These are phyloP conservation scores for Leishmania turanica DNA, from an alignment of 208 protist genomes.

Conservation along the genomic window DNA sequence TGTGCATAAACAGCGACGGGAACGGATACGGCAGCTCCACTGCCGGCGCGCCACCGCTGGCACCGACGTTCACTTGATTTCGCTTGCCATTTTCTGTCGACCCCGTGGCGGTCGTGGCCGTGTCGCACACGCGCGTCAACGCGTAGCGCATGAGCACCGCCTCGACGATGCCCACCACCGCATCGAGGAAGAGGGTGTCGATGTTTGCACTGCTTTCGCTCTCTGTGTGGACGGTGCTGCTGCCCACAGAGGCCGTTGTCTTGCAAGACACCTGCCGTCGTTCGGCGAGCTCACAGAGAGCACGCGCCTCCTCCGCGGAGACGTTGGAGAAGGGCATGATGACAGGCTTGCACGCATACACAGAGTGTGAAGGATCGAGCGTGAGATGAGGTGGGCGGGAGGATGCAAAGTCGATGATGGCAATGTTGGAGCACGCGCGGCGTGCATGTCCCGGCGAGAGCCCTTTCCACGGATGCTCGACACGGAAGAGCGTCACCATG, in stretches of 20 bases:
- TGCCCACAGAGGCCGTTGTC: neutral
- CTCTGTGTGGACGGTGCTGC: neutral
- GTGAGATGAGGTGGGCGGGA: neutral
- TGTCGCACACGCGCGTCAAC: constrained; percentile 1
- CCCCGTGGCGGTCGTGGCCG: neutral
- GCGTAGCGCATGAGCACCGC: constrained; percentile 18
- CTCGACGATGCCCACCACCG: constrained; percentile 26
- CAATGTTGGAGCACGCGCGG: neutral
- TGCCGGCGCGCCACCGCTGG: neutral
- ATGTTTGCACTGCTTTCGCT: neutral
- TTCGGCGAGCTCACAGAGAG: constrained; percentile 16
- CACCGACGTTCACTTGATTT: neutral
- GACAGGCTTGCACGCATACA: neutral
- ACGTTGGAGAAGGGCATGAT: constrained; percentile 49
- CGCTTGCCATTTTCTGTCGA: neutral
- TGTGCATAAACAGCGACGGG: constrained; percentile 60
- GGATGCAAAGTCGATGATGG: neutral
- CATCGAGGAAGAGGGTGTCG: constrained; percentile 30
- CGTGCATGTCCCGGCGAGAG: neutral
- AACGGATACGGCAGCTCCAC: constrained; percentile 41
- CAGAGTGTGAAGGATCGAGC: neutral
- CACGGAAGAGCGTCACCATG: neutral
- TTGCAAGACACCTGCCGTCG: neutral
- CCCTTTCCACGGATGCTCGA: neutral
- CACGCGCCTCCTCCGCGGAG: constrained; percentile 13